Base-by-base conservation (phyloP, 192 early-diverging fungal genomes). In the Bifiguratus adelaidae region DNA sequence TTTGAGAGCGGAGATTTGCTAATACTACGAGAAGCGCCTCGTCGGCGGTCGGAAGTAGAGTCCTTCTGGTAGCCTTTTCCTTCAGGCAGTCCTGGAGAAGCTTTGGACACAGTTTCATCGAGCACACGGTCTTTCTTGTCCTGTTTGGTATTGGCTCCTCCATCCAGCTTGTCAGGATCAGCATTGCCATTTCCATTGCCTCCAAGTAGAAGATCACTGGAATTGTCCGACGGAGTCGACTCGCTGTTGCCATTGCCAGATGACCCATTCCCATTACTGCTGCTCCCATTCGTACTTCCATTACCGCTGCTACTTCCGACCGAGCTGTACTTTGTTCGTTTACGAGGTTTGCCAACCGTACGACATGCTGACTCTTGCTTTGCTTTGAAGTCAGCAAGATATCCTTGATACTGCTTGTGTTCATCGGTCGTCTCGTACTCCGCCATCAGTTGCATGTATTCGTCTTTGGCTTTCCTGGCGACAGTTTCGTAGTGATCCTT, bases 381-480 rank as follows among this genome's bases (percentile, higher is more conserved):
- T 13, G 30, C 30, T 37, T 55, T 65, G 11, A 65, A 65, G 13
- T 65, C 57, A 21, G 37, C 47, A 12, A 65, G 21, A 32, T 65
- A 65, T 43, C 47, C 52, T 36, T 65, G 62, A 25, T 65, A 60
- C 20, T 60, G 24, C 24, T 47, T 53, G 26, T 50, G 59, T 7
- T 53, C 28, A 7, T 25, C 22, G 0, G 65, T 58, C 23, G 40
- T 47, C 12, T 47, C 38, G 28, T 68, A 68, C 8, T 38, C 30
- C 7, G 46, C 40, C 18, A 68, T 21, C 4, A 25, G 42, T 2
- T 29, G 51, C n/a, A 44, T 23, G 41, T 68, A 68, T 33, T 68
- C 50, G 21, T 58, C 60, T 28, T 68, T 68, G 4, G 47, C 61
- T 12, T 38, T 30, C 20, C 51, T 38, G 2, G 65, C 65, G 18